Conservation (phyloP, 2,329 filamentous ascomycete genomes). For the Hirsutella rhossiliensis region DNA sequence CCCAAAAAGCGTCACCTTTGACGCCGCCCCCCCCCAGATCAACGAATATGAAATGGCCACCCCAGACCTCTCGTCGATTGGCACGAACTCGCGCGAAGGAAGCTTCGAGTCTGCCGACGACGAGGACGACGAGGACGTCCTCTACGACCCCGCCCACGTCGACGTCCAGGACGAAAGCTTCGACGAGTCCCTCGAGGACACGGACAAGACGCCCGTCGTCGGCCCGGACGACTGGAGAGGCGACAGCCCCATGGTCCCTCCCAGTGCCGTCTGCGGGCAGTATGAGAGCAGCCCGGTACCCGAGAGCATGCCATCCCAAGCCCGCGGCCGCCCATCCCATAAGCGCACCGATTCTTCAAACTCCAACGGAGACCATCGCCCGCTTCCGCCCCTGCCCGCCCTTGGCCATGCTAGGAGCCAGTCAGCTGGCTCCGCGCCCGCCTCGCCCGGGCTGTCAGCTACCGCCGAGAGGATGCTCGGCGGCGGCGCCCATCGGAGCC, state of each 20-base stretch:
- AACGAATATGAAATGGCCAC: conserved; percentile 99
- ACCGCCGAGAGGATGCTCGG: conserved; percentile 57
- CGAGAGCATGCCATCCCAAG: conserved; percentile 29
- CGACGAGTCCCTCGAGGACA: conserved; percentile 88
- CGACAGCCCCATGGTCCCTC: conserved; percentile 37
- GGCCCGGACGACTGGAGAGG: conserved; percentile 92
- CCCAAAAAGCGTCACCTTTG: conserved; percentile 95
- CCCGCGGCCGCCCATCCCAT: conserved; percentile 39
- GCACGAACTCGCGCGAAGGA: conserved; percentile 80
- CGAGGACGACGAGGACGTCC: conserved; percentile 52
- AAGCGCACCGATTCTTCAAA: conserved; percentile 59
- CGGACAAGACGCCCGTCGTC: conserved; percentile 96
- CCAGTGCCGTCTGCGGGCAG: conserved; percentile 11
- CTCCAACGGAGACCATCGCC: conserved; percentile 72
- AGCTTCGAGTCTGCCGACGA: conserved; percentile 82
- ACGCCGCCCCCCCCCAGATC: conserved; percentile 82
- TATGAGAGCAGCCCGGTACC: conserved; percentile 63
- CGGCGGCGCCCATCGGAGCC: conserved; percentile 49
- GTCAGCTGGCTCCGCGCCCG: conserved; percentile 34
- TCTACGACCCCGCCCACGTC: conserved; percentile 39
- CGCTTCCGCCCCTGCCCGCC: conserved; percentile 75
- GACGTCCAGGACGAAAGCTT: conserved; percentile 68
- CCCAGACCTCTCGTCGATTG: conserved; percentile 85
- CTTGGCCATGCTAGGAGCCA: conserved; percentile 28
- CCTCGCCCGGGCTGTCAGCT: conserved; percentile 53